phyloP scores from a whole-genome alignment of 1,284 basidiomycete species.

The Hymenochaete sp. region DNA sequence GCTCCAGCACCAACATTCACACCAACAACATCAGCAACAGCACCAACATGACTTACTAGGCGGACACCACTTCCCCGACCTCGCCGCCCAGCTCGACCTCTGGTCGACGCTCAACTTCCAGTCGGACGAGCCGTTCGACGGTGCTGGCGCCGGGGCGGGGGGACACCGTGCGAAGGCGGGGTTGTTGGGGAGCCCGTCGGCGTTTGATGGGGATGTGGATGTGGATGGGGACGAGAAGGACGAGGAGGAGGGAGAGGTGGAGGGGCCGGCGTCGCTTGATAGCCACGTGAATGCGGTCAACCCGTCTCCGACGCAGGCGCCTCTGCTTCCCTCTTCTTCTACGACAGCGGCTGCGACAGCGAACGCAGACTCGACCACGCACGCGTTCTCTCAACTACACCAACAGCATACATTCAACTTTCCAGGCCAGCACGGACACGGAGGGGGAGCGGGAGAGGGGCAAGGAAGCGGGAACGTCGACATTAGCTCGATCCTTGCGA shows the following conservation, averaged over 20 bases:
- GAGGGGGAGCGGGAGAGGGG: too few species aligned
- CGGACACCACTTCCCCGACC: slow-evolving; percentile 49
- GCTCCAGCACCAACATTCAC: too few species aligned
- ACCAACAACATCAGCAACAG: too few species aligned
- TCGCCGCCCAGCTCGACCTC: slow-evolving; percentile 66
- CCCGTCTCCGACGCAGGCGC: slow-evolving; percentile 28
- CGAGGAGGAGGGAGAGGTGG: slow-evolving; percentile 33
- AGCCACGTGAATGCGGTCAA: slow-evolving; percentile 52
- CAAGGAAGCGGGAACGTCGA: too few species aligned
- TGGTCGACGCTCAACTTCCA: slow-evolving; percentile 80
- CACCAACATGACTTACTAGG: slow-evolving; percentile 55
- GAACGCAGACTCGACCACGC: too few species aligned
- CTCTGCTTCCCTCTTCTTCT: too few species aligned
- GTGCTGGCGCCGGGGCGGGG: slow-evolving; percentile 23
- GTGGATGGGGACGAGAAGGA: slow-evolving; percentile 43
- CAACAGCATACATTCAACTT: too few species aligned
- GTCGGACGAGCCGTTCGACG: slow-evolving; percentile 54
- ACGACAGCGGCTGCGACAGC: slow-evolving; percentile 18
- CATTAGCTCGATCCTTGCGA: slow-evolving; percentile 46
- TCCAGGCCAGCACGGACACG: too few species aligned
- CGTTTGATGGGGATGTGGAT: slow-evolving; percentile 37
- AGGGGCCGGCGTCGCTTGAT: slow-evolving; percentile 42
- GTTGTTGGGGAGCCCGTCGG: slow-evolving; percentile 18
- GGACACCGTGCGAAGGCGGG: slow-evolving; percentile 25
- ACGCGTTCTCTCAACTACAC: slow-evolving; percentile 15